phyloP scores from a whole-genome alignment of 345 rosid genomes.

The Ceriops tagal region DNA sequence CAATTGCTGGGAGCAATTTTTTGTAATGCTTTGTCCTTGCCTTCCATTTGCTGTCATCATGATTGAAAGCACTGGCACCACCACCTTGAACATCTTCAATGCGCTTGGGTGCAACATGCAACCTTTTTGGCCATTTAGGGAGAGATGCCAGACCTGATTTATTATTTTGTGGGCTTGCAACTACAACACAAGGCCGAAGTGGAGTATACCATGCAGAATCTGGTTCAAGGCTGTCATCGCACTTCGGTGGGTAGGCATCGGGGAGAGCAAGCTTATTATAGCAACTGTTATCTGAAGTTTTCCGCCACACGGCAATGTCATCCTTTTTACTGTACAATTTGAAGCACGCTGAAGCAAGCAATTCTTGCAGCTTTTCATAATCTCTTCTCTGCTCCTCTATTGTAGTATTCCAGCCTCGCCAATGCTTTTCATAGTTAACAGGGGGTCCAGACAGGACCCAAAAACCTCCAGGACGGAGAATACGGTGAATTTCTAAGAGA shows the following conservation, averaged over 20 bases:
- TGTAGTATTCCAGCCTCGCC: slow-evolving; percentile 99
- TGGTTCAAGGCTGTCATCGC: slow-evolving; percentile 96
- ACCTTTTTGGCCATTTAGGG: slow-evolving; percentile 86
- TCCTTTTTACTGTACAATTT: slow-evolving; percentile 79
- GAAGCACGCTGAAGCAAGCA: slow-evolving; percentile 91
- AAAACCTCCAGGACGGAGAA: slow-evolving; percentile 96
- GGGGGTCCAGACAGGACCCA: slow-evolving; percentile 99
- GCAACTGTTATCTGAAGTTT: slow-evolving; percentile 64
- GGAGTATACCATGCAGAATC: slow-evolving; percentile 99
- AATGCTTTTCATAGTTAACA: slow-evolving; percentile 77
- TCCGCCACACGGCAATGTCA: slow-evolving; percentile 95
- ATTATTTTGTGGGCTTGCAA: slow-evolving; percentile 62
- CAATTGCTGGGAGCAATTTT: slow-evolving; percentile 73
- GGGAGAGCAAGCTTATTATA: slow-evolving; percentile 62
- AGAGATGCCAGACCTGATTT: slow-evolving; percentile 55
- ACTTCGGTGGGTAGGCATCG: slow-evolving; percentile 78
- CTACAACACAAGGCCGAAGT: slow-evolving; percentile 80
- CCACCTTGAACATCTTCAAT: slow-evolving; percentile 67
- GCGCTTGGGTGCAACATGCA: slow-evolving; percentile 70
- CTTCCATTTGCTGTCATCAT: slow-evolving; percentile 86
- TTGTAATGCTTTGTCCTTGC: slow-evolving; percentile 79
- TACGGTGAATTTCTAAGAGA: slow-evolving; percentile 84
- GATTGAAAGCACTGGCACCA: slow-evolving; percentile 56
- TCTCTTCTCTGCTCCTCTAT: slow-evolving; percentile 82
- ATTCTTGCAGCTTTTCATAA: slow-evolving; percentile 71